A percentile compares a stretch with the other conserved stretches of the same genome.
These are phyloP conservation scores for Penicillium fuscoglaucum DNA, from an alignment of 2,329 filamentous ascomycete species.

Conservation along the genomic window DNA sequence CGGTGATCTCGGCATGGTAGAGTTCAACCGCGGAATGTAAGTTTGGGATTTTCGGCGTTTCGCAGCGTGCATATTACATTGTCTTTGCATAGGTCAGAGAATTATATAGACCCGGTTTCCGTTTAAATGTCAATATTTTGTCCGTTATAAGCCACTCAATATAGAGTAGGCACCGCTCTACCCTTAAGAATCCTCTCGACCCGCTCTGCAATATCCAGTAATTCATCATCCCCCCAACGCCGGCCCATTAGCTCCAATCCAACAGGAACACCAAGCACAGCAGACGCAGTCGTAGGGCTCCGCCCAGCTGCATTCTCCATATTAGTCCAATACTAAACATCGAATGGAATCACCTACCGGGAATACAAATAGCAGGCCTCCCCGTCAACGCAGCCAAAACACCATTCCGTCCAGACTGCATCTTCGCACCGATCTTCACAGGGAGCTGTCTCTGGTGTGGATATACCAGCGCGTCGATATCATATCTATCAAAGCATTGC, in stretches of 20 bases:
- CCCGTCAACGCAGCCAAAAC: slow-evolving; percentile 57
- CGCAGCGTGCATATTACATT: slow-evolving; percentile 11
- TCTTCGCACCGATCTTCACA: slow-evolving; percentile 57
- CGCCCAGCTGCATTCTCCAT: slow-evolving; percentile 44
- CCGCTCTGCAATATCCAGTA: slow-evolving; percentile 56
- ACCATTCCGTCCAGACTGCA: slow-evolving; percentile 61
- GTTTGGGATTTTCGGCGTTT: slow-evolving; percentile 4
- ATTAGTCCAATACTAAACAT: neutral
- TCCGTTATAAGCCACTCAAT: neutral
- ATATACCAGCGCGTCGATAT: slow-evolving; percentile 62
- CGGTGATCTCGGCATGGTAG: slow-evolving; percentile 78
- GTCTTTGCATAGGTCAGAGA: slow-evolving; percentile 1
- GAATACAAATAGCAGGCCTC: slow-evolving; percentile 51
- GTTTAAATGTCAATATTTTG: neutral
- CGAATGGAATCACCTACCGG: slow-evolving; percentile 36
- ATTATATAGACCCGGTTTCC: slow-evolving; percentile 1
- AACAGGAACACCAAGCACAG: slow-evolving; percentile 60
- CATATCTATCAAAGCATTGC: slow-evolving; percentile 51
- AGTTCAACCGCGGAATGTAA: slow-evolving; percentile 93
- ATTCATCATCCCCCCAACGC: slow-evolving; percentile 56
- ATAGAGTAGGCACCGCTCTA: slow-evolving; percentile 45
- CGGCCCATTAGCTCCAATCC: slow-evolving; percentile 64
- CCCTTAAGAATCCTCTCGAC: slow-evolving; percentile 51
- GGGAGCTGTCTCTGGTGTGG: slow-evolving; percentile 66
- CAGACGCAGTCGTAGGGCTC: slow-evolving; percentile 49